Base-by-base conservation (phyloP, 2,329 filamentous ascomycete species). In the Albophoma yamanashiensis region DNA sequence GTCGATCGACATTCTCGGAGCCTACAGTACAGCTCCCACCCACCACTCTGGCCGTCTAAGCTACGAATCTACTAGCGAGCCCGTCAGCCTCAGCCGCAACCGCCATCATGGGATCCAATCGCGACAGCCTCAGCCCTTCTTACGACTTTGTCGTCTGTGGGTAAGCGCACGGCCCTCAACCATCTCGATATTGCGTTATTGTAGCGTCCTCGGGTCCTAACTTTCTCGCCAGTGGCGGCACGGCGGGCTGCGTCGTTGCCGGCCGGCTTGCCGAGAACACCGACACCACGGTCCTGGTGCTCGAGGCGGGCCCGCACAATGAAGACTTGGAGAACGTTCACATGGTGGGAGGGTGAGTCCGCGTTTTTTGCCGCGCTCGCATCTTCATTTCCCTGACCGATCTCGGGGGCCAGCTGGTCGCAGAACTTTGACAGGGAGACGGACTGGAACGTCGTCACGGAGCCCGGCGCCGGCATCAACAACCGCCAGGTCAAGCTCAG, bases 391-490 rank as follows among this genome's bases (percentile, higher is more conserved):
- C 20, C 31, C 15, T 12, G 4, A 36, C 31, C 12, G 5, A 17
- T 4, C 4, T 2, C 22, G 17, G 3, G 8, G 25, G 27, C 20
- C 36, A 71, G 69, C n/a, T 78, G 77, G 76, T 73, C 73, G 20
- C 71, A 77, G 47, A 78, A 76, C 56, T 76, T 79, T 59, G 78
- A 79, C 59, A 74, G 69, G 12, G 77, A 79, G 60, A 77, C 77
- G 0, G 79, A 82, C 60, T 82, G 79, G 79, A 82, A 80, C 56
- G 76, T 82, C 42, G 61, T 74, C 25, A 76, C 76, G 1, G 73
- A 75, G 45, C 72, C 74, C 6, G 73, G 71, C 42, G 59, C 69
- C 7, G 70, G 71, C 4, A 70, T 78, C 22, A 73, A 79, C 31
- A 67, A 71, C 36, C 72, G 79, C 3, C 73, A 76, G 61, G 73